phyloP scores from a whole-genome alignment of 1,284 basidiomycete genomes.

The Papiliotrema fonsecae region DNA sequence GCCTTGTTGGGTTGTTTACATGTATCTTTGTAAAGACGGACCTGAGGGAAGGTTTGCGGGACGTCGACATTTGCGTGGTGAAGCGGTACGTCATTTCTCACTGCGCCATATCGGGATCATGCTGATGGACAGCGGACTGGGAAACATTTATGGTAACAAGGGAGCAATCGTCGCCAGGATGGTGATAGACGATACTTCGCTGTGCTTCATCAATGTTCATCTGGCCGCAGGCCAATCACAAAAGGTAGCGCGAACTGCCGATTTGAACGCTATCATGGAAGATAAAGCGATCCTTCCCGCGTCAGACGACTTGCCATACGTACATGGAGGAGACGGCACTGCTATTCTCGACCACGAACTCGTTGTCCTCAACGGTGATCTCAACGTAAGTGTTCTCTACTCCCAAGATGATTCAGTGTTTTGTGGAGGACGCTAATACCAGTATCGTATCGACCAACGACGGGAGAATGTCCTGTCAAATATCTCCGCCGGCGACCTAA shows the following conservation, averaged over 20 bases:
- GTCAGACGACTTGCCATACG: constrained; percentile 61
- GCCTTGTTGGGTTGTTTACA: constrained; percentile 82
- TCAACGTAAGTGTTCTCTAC: constrained; percentile 41
- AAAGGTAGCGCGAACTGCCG: constrained; percentile 74
- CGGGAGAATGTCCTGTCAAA: constrained; percentile 72
- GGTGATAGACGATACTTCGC: constrained; percentile 80
- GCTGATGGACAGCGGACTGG: background rate
- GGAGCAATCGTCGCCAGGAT: constrained; percentile 89
- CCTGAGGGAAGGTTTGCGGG: constrained; percentile 55
- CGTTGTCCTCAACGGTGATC: constrained; percentile 69
- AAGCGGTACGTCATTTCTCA: constrained; percentile 65
- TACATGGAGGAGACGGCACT: constrained; percentile 88
- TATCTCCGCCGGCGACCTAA: constrained; percentile 62
- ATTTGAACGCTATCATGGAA: constrained; percentile 79
- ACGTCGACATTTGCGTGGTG: constrained; percentile 70
- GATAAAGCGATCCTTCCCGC: constrained; percentile 65
- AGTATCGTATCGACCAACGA: constrained; percentile 89
- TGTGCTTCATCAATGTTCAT: constrained; percentile 95
- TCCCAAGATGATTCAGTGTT: background rate
- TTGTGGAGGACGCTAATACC: background rate
- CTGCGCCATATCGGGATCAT: constrained; percentile 61
- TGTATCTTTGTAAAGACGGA: constrained; percentile 67
- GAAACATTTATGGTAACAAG: constrained; percentile 50
- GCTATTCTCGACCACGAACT: constrained; percentile 93
- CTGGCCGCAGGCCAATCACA: constrained; percentile 88